A percentile compares a stretch with the other conserved stretches of the same genome.
phyloP scores from a whole-genome alignment of 1,284 basidiomycete genomes.

The Cutaneotrichosporon sp. region DNA sequence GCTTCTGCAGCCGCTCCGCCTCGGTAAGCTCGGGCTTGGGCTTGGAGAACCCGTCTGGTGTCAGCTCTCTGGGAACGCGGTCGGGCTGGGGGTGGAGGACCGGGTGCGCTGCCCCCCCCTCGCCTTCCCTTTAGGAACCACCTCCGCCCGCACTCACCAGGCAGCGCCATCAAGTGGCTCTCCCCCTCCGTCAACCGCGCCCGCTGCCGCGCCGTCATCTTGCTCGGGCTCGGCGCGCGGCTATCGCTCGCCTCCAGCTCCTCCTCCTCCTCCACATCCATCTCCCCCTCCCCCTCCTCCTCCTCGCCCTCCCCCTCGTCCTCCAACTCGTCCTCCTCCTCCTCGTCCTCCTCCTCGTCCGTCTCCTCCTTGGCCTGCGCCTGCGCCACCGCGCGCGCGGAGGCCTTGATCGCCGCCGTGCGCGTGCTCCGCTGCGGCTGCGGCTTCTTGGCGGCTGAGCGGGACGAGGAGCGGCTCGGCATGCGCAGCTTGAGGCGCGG shows the following conservation, averaged over 20 bases:
- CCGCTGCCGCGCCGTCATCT: constrained; percentile 43
- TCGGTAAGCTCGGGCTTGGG: constrained; percentile 69
- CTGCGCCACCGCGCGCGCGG: constrained; percentile 16
- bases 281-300: constrained; percentile 12
- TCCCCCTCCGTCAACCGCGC: constrained; percentile 24
- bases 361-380: constrained; percentile 19
- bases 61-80: no score
- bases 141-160: constrained; percentile 23
- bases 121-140: background rate
- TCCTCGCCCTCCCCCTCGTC: constrained; percentile 19
- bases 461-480: background rate
- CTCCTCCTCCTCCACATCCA: constrained; percentile 2
- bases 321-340: constrained; percentile 15
- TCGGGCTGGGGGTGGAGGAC: no score
- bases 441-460: background rate
- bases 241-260: constrained; percentile 15
- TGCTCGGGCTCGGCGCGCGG: constrained; percentile 28
- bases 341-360: constrained; percentile 24
- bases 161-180: constrained; percentile 32
- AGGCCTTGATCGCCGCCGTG: constrained; percentile 7
- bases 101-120: background rate
- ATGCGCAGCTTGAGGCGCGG: constrained; percentile 15
- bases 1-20: constrained; percentile 73
- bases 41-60: constrained; percentile 62
- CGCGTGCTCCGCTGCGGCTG: constrained; percentile 5